Conservation (phyloP, 2,329 filamentous ascomycete genomes). For the Rhinocladiella mackenziei region DNA sequence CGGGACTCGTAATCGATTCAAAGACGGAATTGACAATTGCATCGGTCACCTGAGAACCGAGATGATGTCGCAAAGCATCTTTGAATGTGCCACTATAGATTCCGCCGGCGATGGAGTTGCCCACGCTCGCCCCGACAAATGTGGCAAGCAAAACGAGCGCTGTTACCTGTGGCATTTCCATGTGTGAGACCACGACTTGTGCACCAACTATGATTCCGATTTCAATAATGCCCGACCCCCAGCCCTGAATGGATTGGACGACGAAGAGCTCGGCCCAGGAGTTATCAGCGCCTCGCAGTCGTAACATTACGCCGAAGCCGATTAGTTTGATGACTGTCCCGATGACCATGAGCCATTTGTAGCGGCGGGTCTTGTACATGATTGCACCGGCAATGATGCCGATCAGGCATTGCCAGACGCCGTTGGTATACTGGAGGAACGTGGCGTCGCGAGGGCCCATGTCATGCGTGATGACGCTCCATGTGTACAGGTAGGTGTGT, state of each 20-base stretch:
- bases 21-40: neutral
- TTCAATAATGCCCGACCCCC: slow-evolving; percentile 47
- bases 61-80: neutral
- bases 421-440: slow-evolving; percentile 40
- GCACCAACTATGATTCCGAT: slow-evolving; percentile 43
- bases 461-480: slow-evolving; percentile 44
- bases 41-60: neutral
- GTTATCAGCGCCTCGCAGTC: slow-evolving; percentile 44
- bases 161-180: slow-evolving; percentile 48
- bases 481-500: slow-evolving; percentile 49
- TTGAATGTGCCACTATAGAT: slow-evolving; percentile 42
- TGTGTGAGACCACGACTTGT: slow-evolving; percentile 46
- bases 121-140: slow-evolving; percentile 39
- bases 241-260: slow-evolving; percentile 48
- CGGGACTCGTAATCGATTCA: slow-evolving; percentile 1
- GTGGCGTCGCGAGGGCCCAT: slow-evolving; percentile 42
- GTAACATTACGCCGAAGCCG: slow-evolving; percentile 51
- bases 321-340: slow-evolving; percentile 44
- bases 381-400: slow-evolving; percentile 41
- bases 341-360: slow-evolving; percentile 46
- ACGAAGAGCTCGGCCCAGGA: slow-evolving; percentile 46
- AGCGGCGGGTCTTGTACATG: slow-evolving; percentile 43
- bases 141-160: slow-evolving; percentile 44
- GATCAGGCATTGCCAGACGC: slow-evolving; percentile 43
- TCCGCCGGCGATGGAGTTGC: slow-evolving; percentile 44